Percentiles rank a stretch among this genome's conserved stretches.
Evolutionary conservation across 140 eudicot genomes (phyloP).

Genomic region (Ambrosia hybrid): DNA sequence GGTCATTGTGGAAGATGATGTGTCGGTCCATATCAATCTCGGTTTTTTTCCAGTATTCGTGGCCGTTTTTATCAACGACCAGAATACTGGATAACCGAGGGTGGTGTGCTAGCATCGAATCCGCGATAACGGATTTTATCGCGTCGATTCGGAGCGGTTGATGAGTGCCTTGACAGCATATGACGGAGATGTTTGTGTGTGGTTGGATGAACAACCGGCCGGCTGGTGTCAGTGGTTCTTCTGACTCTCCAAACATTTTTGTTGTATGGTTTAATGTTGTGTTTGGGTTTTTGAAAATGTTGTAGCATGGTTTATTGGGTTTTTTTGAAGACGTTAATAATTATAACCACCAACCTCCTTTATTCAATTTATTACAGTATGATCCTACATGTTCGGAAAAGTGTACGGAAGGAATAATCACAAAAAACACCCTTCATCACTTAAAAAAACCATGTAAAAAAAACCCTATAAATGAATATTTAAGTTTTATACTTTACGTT

Average conservation of each 20-base stretch:
- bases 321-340: conserved; percentile 13
- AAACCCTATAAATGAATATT: too few relatives aligned
- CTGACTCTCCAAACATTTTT: conserved; percentile 34
- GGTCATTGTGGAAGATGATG: conserved; percentile 42
- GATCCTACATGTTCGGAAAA: conserved; percentile 17
- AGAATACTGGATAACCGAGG: conserved; percentile 65
- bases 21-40: conserved; percentile 58
- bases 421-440: too few relatives aligned
- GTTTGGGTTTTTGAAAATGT: neutral
- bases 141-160: conserved; percentile 48
- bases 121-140: conserved; percentile 40
- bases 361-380: conserved; percentile 9
- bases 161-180: conserved; percentile 37
- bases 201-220: conserved; percentile 67
- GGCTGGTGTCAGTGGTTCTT: conserved; percentile 62
- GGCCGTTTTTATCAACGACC: conserved; percentile 43
- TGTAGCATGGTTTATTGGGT: conserved; percentile 8
- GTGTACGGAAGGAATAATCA: neutral
- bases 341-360: conserved; percentile 32
- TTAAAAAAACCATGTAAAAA: too few relatives aligned
- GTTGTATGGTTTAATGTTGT: neutral
- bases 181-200: conserved; percentile 41
- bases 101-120: conserved; percentile 52
- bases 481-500: too few relatives aligned
- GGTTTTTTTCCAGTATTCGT: conserved; percentile 54